phyloP scores from a whole-genome alignment of 169 alveolate genomes.

The Cryptosporidium meleagridis region DNA sequence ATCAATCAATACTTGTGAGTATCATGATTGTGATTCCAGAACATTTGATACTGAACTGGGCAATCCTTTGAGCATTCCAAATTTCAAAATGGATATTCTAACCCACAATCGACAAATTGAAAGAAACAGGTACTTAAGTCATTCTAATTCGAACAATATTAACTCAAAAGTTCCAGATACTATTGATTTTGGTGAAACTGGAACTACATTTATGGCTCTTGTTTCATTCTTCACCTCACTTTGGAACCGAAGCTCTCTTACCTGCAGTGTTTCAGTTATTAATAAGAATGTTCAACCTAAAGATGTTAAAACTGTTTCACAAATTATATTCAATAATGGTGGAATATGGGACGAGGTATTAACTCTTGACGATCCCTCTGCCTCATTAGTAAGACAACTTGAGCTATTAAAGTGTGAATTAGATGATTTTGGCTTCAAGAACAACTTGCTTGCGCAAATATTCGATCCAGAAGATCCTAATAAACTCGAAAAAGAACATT shows the following conservation, averaged over 20 bases:
- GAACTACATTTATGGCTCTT: slow-evolving; percentile 68
- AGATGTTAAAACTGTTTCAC: slow-evolving; percentile 34
- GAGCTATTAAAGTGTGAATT: slow-evolving; percentile 17
- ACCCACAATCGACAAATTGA: not conserved
- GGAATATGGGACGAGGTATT: slow-evolving; percentile 89
- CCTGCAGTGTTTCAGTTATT: slow-evolving; percentile 70
- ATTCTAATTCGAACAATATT: not conserved
- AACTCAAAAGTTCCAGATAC: not conserved
- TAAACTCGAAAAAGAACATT: not conserved
- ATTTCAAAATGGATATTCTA: not conserved
- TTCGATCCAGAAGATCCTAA: not conserved
- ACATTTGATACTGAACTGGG: not conserved
- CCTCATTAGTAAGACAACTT: slow-evolving; percentile 64
- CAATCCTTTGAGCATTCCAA: not conserved
- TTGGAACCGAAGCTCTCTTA: slow-evolving; percentile 61
- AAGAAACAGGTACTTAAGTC: not conserved
- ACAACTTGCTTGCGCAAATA: slow-evolving; percentile 22
- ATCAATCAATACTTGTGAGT: not conserved
- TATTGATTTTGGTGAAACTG: not conserved
- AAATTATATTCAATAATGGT: slow-evolving; percentile 78
- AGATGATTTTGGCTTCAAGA: slow-evolving; percentile 34
- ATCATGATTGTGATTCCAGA: not conserved
- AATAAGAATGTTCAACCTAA: slow-evolving; percentile 69
- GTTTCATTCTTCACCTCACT: slow-evolving; percentile 67
- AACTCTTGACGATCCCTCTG: slow-evolving; percentile 84